Percentiles rank a stretch among this genome's conserved stretches.
Evolutionary conservation across 1,284 basidiomycete genomes (phyloP).

Genomic region (Afroboletus lepidellus): DNA sequence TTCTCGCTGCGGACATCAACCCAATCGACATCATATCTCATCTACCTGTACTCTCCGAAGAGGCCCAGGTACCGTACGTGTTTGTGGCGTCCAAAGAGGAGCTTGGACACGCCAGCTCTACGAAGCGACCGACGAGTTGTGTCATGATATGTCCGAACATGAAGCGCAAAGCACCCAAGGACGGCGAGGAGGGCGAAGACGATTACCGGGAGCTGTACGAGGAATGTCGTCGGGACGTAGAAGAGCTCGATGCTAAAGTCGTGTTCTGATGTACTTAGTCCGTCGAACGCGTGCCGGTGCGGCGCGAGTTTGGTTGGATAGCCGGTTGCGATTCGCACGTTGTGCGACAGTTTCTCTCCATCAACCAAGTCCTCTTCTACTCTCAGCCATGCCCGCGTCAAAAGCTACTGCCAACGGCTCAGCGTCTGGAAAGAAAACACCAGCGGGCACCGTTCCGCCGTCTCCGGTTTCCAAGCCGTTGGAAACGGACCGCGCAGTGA

Average conservation of each 20-base stretch:
- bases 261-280: constrained; percentile 55
- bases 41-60: constrained; percentile 92
- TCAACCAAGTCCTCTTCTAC: neutral
- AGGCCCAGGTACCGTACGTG: constrained; percentile 91
- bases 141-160: constrained; percentile 88
- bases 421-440: constrained; percentile 42
- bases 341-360: constrained; percentile 10
- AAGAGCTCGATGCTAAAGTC: constrained; percentile 73
- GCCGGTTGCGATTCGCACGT: constrained; percentile 13
- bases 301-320: neutral
- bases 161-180: constrained; percentile 70
- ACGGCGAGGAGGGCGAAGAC: constrained; percentile 62
- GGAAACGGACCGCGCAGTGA: constrained; percentile 42
- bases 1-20: constrained; percentile 96
- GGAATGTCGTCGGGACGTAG: constrained; percentile 83
- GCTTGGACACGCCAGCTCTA: constrained; percentile 91
- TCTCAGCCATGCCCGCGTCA: constrained; percentile 43
- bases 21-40: constrained; percentile 99
- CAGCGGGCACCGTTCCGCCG: constrained; percentile 46
- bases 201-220: constrained; percentile 85
- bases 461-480: constrained; percentile 45
- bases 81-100: constrained; percentile 90
- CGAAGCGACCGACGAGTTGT: constrained; percentile 97
- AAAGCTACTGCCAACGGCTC: constrained; percentile 52
- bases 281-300: too few species aligned